A percentile compares a stretch with the other conserved stretches of the same genome.
These are phyloP conservation scores for Ananas comosus DNA, from an alignment of 176 grass and related monocot genomes.

Conservation along the genomic window DNA sequence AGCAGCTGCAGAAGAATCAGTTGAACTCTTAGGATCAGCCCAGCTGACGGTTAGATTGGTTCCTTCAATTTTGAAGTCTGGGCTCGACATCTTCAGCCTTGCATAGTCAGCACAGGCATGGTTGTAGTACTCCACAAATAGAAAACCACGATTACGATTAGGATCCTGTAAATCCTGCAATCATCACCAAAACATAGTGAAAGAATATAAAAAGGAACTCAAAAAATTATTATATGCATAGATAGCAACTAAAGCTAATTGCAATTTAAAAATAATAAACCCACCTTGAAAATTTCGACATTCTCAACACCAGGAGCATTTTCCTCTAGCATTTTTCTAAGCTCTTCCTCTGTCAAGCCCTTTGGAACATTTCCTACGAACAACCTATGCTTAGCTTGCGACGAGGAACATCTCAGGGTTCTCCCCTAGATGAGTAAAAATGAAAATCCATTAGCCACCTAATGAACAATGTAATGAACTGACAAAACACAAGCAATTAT, in stretches of 20 bases:
- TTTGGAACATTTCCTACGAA: slow-evolving; percentile 98
- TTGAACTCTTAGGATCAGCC: slow-evolving; percentile 77
- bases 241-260: slow-evolving; percentile 1
- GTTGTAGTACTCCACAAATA: slow-evolving; percentile 95
- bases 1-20: slow-evolving; percentile 56
- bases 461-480: neutral
- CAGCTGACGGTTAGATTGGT: slow-evolving; percentile 84
- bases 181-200: slow-evolving; percentile 2
- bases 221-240: neutral
- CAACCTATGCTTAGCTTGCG: slow-evolving; percentile 85
- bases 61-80: slow-evolving; percentile 83
- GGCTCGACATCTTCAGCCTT: slow-evolving; percentile 51
- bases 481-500: neutral
- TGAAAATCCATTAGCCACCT: neutral
- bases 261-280: neutral
- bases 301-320: slow-evolving; percentile 78
- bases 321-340: slow-evolving; percentile 66
- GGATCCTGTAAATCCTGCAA: slow-evolving; percentile 87
- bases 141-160: slow-evolving; percentile 77
- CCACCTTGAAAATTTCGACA: slow-evolving; percentile 95
- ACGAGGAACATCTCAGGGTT: slow-evolving; percentile 77
- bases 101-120: slow-evolving; percentile 86
- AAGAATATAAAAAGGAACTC: neutral
- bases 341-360: slow-evolving; percentile 78
- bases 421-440: slow-evolving; percentile 52